These are phyloP conservation scores for Endocarpon pusillum DNA, from an alignment of 495 filamentous ascomycete species.

Conservation along the genomic window DNA sequence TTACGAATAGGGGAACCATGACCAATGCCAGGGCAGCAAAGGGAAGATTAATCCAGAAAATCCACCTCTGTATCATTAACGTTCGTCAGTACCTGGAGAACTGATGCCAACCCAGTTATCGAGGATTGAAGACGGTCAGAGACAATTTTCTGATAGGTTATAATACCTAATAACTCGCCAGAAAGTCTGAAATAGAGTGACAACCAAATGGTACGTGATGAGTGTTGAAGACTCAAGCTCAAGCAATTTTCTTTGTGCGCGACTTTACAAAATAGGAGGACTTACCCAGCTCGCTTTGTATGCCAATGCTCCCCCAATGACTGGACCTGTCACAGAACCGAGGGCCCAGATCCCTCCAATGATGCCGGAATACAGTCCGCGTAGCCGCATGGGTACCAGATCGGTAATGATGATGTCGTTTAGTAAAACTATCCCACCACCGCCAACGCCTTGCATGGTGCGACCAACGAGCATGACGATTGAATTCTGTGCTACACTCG, in stretches of 20 bases:
- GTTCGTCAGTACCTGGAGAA: no score
- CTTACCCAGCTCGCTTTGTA: constrained; percentile 44
- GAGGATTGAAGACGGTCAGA: no score
- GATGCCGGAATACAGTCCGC: constrained; percentile 34
- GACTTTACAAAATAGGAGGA: no score
- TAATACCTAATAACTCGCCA: no score
- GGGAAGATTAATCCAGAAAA: constrained; percentile 40
- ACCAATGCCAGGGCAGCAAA: constrained; percentile 30
- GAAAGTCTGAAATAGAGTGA: constrained; percentile 1
- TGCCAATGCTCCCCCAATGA: constrained; percentile 52
- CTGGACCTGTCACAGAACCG: constrained; percentile 48
- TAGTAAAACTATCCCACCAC: constrained; percentile 50
- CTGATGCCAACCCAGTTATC: no score
- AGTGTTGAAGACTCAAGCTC: neutral
- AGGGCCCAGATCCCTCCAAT: constrained; percentile 42
- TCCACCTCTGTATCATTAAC: constrained; percentile 21
- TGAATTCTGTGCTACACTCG: constrained; percentile 35
- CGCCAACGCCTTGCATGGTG: constrained; percentile 52
- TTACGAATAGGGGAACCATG: constrained; percentile 32
- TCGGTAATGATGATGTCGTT: constrained; percentile 56
- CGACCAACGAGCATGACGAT: constrained; percentile 47
- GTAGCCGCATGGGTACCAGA: constrained; percentile 30
- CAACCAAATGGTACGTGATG: neutral
- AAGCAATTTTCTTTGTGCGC: neutral
- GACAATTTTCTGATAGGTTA: no score